Evolutionary conservation across 768 basidiomycete genomes (phyloP), one percentile per base, ranked within the genome.

Genomic region (Podaxis pistillaris): DNA sequence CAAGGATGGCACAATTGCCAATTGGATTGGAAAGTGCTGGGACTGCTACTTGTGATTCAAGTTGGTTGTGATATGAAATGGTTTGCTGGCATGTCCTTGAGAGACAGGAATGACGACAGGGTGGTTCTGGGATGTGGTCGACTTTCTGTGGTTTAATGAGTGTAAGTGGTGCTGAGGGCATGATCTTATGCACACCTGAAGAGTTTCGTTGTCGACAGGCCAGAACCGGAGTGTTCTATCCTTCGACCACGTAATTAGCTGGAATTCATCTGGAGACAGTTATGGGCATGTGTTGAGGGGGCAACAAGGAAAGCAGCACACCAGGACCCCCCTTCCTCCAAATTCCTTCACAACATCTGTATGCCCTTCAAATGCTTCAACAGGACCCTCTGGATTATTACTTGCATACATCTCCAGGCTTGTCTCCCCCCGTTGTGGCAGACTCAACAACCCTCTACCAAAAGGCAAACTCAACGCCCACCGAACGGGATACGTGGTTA

Each of bases 281-380:
- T 30, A 63, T 19, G 19, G 22, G 2, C 19, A 13, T 6, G 12
- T 24, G 19, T 11, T 58, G 4, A 22, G 37, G 17, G 26, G 8
- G 36, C 26, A 19, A 15, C 36, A 47, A 57, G 33, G 60, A 8
- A 36, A 51, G 26, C 41, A 26, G 70, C 74, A 22, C 19, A 86
- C 89, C 86, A 65, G 75, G 68, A 4, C 81, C 82, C 2, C 88
- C 83, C 69, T 81, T 86, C 63, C 97, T 79, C 97, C 97, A 99
- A 96, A 99, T 75, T 99, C 96, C 69, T 96, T 97, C 19, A 98
- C 96, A 1, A 95, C 93, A 65, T 96, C 94, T 0, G 86, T 84
- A 74, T 96, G 94, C 0, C 94, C 95, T 67, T 92, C 90, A 66
- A 96, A 96, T 6, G 80, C 77, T 66, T 91, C 87, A 5, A 93